A percentile compares a stretch with the other conserved stretches of the same genome.
Evolutionary conservation across 2,329 filamentous ascomycete species (phyloP).

Genomic region (Leptoxyphium fumago): DNA sequence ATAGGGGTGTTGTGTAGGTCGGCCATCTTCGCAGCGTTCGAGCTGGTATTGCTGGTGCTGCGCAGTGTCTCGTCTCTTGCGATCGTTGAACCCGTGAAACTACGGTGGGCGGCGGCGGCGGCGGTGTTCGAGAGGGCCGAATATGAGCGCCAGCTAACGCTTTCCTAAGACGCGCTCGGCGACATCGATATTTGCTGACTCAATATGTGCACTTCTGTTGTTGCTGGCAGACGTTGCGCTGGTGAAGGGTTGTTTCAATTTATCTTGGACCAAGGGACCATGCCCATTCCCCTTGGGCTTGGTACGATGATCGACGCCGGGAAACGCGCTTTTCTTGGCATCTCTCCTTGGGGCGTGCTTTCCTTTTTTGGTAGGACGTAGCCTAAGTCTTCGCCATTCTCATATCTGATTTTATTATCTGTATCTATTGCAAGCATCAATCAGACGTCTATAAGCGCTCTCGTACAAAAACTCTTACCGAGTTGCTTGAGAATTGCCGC

Average conservation of each 20-base stretch:
- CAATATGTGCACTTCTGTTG: no score
- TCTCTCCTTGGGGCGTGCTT: not conserved
- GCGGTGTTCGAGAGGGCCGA: not conserved
- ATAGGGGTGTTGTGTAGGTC: slow-evolving; percentile 94
- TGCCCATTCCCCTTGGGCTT: no score
- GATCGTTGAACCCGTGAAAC: not conserved
- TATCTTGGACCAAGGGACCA: no score
- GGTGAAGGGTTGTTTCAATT: no score
- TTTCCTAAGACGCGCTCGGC: not conserved
- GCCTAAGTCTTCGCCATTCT: no score
- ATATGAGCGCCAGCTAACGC: not conserved
- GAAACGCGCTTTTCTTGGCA: not conserved
- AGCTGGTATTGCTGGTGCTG: slow-evolving; percentile 6
- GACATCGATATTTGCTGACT: not conserved
- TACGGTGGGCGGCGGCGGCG: not conserved
- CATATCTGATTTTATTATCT: no score
- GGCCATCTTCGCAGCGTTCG: slow-evolving; percentile 31
- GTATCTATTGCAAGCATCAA: no score
- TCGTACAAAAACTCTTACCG: no score
- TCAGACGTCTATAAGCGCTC: no score
- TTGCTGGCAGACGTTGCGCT: no score
- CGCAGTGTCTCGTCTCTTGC: not conserved
- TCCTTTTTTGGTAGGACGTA: not conserved
- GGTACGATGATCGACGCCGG: not conserved
- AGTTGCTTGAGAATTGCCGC: no score